These are phyloP conservation scores for Thielaviopsis cerberus DNA, from an alignment of 2,329 filamentous ascomycete genomes.

Conservation along the genomic window DNA sequence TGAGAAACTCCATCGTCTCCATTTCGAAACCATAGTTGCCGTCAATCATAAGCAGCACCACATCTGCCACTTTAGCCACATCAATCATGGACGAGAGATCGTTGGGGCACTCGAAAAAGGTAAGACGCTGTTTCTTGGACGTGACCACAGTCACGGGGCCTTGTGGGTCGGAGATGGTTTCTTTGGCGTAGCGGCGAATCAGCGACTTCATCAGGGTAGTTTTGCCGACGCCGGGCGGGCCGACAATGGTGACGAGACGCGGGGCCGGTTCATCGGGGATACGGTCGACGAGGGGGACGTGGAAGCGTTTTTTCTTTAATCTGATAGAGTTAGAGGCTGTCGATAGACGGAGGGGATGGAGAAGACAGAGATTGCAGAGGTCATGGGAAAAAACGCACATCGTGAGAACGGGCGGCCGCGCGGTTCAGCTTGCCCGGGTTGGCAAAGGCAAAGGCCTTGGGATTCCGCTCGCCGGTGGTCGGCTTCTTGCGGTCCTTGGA, in stretches of 20 bases:
- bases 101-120: slow-evolving; percentile 94
- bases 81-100: slow-evolving; percentile 94
- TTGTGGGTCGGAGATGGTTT: slow-evolving; percentile 73
- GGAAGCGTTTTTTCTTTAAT: slow-evolving; percentile 88
- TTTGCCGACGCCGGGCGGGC: slow-evolving; percentile 86
- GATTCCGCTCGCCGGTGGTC: slow-evolving; percentile 51
- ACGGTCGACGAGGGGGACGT: slow-evolving; percentile 91
- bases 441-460: slow-evolving; percentile 76
- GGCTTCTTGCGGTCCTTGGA: slow-evolving; percentile 66
- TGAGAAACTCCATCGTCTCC: slow-evolving; percentile 99
- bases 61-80: slow-evolving; percentile 90
- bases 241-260: slow-evolving; percentile 81
- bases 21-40: slow-evolving; percentile 98
- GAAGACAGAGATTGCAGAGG: not conserved
- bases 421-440: slow-evolving; percentile 65
- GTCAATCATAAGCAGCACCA: slow-evolving; percentile 93
- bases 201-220: slow-evolving; percentile 90
- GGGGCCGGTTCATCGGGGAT: slow-evolving; percentile 89
- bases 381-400: slow-evolving; percentile 36
- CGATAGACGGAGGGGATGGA: too few species aligned
- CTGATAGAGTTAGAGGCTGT: too few species aligned
- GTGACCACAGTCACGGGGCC: slow-evolving; percentile 93
- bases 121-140: slow-evolving; percentile 83
- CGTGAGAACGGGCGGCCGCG: slow-evolving; percentile 52
- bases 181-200: slow-evolving; percentile 86